Evolutionary conservation across 2,329 filamentous ascomycete species (phyloP).

Genomic region (Ophiocordyceps unilateralis): DNA sequence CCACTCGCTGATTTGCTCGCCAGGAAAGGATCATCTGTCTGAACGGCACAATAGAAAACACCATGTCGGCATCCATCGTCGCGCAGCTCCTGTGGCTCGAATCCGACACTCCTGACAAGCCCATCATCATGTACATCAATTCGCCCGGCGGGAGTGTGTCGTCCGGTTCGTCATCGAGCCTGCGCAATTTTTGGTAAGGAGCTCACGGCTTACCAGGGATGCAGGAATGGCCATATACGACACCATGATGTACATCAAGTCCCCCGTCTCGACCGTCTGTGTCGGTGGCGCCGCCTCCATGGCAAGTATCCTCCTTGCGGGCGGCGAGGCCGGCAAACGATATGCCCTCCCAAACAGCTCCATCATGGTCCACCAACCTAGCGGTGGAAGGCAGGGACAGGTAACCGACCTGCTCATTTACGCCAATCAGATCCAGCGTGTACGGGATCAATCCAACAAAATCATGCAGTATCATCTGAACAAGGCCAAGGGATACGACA

Average conservation of each 20-base stretch:
- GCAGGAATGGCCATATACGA: conserved; percentile 78
- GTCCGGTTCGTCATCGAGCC: conserved; percentile 21
- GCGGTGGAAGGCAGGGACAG: conserved; percentile 51
- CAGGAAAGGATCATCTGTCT: conserved; percentile 88
- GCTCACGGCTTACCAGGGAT: neutral
- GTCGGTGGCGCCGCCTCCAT: conserved; percentile 90
- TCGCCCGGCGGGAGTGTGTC: conserved; percentile 88
- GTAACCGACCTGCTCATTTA: conserved; percentile 85
- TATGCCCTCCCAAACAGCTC: conserved; percentile 85
- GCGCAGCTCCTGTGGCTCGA: conserved; percentile 96
- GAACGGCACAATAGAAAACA: conserved; percentile 82
- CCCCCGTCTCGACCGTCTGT: conserved; percentile 86
- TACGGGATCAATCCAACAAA: conserved; percentile 70
- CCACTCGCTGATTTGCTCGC: conserved; percentile 4
- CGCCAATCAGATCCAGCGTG: conserved; percentile 84
- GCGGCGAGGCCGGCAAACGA: conserved; percentile 68
- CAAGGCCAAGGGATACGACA: conserved; percentile 54
- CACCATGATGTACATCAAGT: conserved; percentile 93
- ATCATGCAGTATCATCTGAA: conserved; percentile 84
- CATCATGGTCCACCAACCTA: conserved; percentile 95
- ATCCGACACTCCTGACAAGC: conserved; percentile 85
- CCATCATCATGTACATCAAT: conserved; percentile 96
- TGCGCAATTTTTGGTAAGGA: neutral
- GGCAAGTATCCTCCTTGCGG: conserved; percentile 76
- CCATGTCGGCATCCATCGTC: conserved; percentile 80